These are phyloP conservation scores for Talaromyces sp. DNA, from an alignment of 2,329 filamentous ascomycete species.

Conservation along the genomic window DNA sequence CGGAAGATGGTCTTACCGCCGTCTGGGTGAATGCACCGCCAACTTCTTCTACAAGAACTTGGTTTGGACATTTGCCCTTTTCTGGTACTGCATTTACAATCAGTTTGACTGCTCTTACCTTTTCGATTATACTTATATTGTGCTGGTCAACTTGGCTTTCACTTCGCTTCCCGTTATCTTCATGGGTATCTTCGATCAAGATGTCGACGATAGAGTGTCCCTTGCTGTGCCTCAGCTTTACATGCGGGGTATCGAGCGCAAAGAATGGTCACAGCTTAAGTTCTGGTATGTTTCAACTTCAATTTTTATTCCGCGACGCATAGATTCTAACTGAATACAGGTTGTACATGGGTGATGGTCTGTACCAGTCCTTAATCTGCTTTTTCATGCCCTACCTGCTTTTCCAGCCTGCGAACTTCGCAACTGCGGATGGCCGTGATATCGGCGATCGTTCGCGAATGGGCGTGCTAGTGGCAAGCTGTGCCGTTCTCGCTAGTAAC, in stretches of 20 bases:
- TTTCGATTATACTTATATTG: slow-evolving; percentile 96
- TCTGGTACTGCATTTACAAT: slow-evolving; percentile 96
- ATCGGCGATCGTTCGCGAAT: slow-evolving; percentile 80
- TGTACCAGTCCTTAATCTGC: slow-evolving; percentile 91
- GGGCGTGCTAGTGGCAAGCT: slow-evolving; percentile 82
- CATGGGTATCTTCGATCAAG: slow-evolving; percentile 95
- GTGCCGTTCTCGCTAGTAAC: slow-evolving; percentile 86
- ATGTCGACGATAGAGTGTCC: slow-evolving; percentile 91
- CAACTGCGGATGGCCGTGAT: slow-evolving; percentile 71
- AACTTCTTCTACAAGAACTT: slow-evolving; percentile 99
- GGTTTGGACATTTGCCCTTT: slow-evolving; percentile 93
- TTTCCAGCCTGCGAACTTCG: slow-evolving; percentile 69
- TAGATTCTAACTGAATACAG: slow-evolving; percentile 46
- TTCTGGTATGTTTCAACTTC: slow-evolving; percentile 74
- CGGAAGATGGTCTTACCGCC: slow-evolving; percentile 93
- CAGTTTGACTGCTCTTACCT: slow-evolving; percentile 96
- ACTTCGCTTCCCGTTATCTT: slow-evolving; percentile 93
- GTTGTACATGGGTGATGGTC: slow-evolving; percentile 90
- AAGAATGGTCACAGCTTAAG: slow-evolving; percentile 94
- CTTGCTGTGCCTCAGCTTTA: slow-evolving; percentile 94
- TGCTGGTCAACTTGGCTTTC: slow-evolving; percentile 95
- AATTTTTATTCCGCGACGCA: not conserved
- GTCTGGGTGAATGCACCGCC: slow-evolving; percentile 88
- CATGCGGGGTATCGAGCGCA: slow-evolving; percentile 88
- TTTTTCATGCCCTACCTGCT: slow-evolving; percentile 92